phyloP scores from a whole-genome alignment of 177 flowering plant genomes.

The Vitis hybrid region DNA sequence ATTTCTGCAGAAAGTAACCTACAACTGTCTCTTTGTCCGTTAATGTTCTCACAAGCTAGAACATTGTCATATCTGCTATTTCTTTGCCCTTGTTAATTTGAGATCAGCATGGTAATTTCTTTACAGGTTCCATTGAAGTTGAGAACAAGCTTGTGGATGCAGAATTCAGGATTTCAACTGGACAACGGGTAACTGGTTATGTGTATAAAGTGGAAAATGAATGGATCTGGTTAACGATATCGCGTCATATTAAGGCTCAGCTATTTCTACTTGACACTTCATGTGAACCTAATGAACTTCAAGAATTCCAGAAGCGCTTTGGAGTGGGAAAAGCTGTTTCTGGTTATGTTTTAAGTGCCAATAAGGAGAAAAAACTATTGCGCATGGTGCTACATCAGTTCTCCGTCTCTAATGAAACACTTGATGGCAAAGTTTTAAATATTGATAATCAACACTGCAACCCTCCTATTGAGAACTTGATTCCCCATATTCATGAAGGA shows the following conservation, averaged over 20 bases:
- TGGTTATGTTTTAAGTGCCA: slow-evolving; percentile 51
- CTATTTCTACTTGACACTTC: slow-evolving; percentile 79
- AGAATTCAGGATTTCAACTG: slow-evolving; percentile 41
- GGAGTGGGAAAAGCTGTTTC: slow-evolving; percentile 61
- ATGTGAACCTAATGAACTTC: slow-evolving; percentile 68
- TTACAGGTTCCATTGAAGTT: slow-evolving; percentile 24
- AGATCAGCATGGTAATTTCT: background rate
- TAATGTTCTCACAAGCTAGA: too few relatives aligned
- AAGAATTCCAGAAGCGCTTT: slow-evolving; percentile 62
- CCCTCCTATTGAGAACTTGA: slow-evolving; percentile 18
- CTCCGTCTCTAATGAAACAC: slow-evolving; percentile 7
- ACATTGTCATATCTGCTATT: too few relatives aligned
- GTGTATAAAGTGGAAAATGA: slow-evolving; percentile 78
- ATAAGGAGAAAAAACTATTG: slow-evolving; percentile 63
- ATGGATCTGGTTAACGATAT: slow-evolving; percentile 78
- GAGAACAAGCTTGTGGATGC: slow-evolving; percentile 24
- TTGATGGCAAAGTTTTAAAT: slow-evolving; percentile 15
- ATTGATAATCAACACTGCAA: slow-evolving; percentile 7
- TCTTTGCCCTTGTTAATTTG: slow-evolving; percentile 1
- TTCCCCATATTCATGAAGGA: slow-evolving; percentile 52
- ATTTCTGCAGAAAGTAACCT: background rate
- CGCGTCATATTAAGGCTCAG: slow-evolving; percentile 64
- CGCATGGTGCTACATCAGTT: slow-evolving; percentile 53
- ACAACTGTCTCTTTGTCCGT: too few relatives aligned
- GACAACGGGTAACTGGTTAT: slow-evolving; percentile 68